phyloP scores from a whole-genome alignment of 1,284 basidiomycete species.

The Malassezia arunalokei region DNA sequence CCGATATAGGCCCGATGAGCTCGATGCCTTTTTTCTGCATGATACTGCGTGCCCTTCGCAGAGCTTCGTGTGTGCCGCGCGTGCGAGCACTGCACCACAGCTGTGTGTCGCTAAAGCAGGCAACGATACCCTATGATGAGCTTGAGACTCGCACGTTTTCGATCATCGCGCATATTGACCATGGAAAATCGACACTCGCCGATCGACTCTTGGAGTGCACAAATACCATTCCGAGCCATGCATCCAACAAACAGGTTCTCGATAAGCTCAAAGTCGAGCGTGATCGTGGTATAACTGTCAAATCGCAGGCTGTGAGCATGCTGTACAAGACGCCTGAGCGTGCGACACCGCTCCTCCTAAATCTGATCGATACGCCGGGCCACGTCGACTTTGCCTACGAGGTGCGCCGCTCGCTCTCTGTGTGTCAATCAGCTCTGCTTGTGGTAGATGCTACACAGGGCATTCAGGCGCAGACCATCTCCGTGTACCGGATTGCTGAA shows the following conservation, averaged over 20 bases:
- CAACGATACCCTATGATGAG: conserved; percentile 17
- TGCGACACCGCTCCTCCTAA: conserved; percentile 56
- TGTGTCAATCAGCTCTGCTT: conserved; percentile 83
- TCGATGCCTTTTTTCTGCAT: background rate
- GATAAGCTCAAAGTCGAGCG: conserved; percentile 73
- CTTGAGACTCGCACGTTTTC: conserved; percentile 37
- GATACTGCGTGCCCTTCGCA: background rate
- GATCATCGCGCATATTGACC: conserved; percentile 46
- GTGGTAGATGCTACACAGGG: conserved; percentile 91
- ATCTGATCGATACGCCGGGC: conserved; percentile 84
- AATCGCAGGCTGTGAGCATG: conserved; percentile 46
- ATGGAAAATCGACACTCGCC: conserved; percentile 45
- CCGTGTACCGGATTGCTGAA: conserved; percentile 76
- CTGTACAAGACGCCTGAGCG: conserved; percentile 22
- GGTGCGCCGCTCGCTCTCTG: conserved; percentile 78
- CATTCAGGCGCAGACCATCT: conserved; percentile 92
- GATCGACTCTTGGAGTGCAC: conserved; percentile 44
- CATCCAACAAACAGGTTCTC: conserved; percentile 38
- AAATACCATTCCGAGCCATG: conserved; percentile 36
- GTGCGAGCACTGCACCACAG: background rate
- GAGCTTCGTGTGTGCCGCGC: background rate
- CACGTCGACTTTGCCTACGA: conserved; percentile 56
- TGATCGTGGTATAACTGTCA: conserved; percentile 83
- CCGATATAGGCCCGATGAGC: no score
- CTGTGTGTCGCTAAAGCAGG: background rate